Conservation (phyloP, 805 yeast genomes). For the Myxozyma vanderwaltii region DNA sequence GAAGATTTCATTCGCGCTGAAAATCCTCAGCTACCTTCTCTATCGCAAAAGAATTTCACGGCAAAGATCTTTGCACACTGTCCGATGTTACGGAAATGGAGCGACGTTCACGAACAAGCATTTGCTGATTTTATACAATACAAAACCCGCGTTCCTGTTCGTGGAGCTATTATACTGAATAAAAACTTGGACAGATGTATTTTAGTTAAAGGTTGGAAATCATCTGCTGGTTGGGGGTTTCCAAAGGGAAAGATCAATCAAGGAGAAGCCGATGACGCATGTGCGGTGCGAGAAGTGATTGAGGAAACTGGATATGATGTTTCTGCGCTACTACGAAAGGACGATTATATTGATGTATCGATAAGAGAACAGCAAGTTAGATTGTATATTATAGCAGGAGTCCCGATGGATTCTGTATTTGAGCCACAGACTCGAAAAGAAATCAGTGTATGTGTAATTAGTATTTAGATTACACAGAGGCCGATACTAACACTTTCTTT, state of each 20-base stretch:
- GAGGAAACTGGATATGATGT: constrained; percentile 96
- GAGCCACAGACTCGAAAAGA: constrained; percentile 85
- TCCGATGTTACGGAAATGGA: constrained; percentile 45
- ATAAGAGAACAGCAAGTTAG: constrained; percentile 82
- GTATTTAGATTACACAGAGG: not conserved
- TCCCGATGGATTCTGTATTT: constrained; percentile 75
- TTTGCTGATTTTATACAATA: constrained; percentile 77
- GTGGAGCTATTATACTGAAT: constrained; percentile 91
- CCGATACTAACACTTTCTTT: not conserved
- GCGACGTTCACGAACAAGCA: constrained; percentile 55
- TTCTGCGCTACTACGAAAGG: constrained; percentile 62
- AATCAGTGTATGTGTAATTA: constrained; percentile 56
- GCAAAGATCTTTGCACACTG: constrained; percentile 79
- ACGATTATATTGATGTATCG: constrained; percentile 78
- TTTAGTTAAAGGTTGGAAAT: constrained; percentile 81
- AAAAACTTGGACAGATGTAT: constrained; percentile 58
- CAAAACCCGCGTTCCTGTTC: constrained; percentile 87
- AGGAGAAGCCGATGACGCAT: constrained; percentile 81
- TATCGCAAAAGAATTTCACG: constrained; percentile 78
- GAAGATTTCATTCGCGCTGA: constrained; percentile 75
- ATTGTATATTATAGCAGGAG: constrained; percentile 72
- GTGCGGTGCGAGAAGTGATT: constrained; percentile 87
- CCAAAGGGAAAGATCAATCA: constrained; percentile 97
- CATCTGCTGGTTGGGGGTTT: constrained; percentile 81
- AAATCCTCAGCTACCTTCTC: constrained; percentile 72